These are phyloP conservation scores for Syncephalastrum racemosum DNA, from an alignment of 371 early-diverging fungal species.

Conservation along the genomic window DNA sequence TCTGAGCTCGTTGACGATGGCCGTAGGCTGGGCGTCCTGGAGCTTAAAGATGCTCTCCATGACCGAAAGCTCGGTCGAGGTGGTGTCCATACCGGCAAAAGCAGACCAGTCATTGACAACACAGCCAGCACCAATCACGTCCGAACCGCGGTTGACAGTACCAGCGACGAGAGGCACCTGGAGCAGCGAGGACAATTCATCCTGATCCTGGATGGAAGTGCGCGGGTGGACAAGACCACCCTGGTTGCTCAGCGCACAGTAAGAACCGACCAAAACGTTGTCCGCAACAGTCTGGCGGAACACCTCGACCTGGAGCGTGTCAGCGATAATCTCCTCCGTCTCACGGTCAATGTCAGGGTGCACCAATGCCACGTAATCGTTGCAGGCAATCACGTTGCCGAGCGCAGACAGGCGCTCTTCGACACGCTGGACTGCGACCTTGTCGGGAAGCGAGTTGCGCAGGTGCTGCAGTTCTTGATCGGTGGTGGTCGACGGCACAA, in stretches of 20 bases:
- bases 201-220: conserved; percentile 96
- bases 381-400: conserved; percentile 99
- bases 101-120: conserved; percentile 99
- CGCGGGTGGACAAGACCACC: conserved; percentile 98
- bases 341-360: conserved; percentile 99
- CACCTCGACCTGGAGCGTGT: conserved; percentile 98
- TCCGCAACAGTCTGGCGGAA: conserved; percentile 99
- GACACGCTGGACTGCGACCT: conserved; percentile 94
- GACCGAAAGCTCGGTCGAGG: conserved; percentile 97
- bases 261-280: conserved; percentile 98
- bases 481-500: conserved; percentile 97
- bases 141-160: conserved; percentile 99
- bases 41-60: conserved; percentile 99
- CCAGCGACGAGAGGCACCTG: conserved; percentile 99
- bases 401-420: conserved; percentile 99
- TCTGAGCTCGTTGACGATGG: conserved; percentile 92
- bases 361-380: conserved; percentile 99
- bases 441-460: conserved; percentile 97
- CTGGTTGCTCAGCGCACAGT: conserved; percentile 97
- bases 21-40: conserved; percentile 86
- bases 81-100: conserved; percentile 98
- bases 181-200: conserved; percentile 97
- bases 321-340: conserved; percentile 98
- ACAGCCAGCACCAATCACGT: conserved; percentile 96
- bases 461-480: conserved; percentile 99